phyloP scores from a whole-genome alignment of 2,329 filamentous ascomycete species.

The Fusarium aywerte region DNA sequence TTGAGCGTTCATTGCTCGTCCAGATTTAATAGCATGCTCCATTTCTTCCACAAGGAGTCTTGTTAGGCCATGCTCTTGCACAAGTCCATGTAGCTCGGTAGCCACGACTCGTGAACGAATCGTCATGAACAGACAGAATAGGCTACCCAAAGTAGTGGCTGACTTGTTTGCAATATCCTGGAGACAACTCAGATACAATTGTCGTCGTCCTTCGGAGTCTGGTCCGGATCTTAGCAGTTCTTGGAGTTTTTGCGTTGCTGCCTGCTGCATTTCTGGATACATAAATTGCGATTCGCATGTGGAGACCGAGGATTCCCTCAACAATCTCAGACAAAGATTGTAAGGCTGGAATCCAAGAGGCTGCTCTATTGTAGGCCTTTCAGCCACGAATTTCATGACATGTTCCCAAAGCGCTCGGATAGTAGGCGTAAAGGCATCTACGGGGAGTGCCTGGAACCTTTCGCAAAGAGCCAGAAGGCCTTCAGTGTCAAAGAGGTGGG shows the following conservation, averaged over 20 bases:
- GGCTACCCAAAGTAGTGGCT: slow-evolving; percentile 74
- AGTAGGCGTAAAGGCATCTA: slow-evolving; percentile 69
- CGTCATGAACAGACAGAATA: slow-evolving; percentile 69
- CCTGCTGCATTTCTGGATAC: slow-evolving; percentile 70
- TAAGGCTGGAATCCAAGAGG: slow-evolving; percentile 57
- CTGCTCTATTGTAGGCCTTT: slow-evolving; percentile 56
- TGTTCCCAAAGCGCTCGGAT: slow-evolving; percentile 71
- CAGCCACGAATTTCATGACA: slow-evolving; percentile 62
- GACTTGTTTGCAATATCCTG: slow-evolving; percentile 73
- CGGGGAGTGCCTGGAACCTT: slow-evolving; percentile 74
- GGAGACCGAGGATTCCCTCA: slow-evolving; percentile 75
- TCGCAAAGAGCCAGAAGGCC: slow-evolving; percentile 73
- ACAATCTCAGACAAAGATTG: slow-evolving; percentile 70
- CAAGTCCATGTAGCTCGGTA: slow-evolving; percentile 67
- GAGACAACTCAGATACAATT: slow-evolving; percentile 74
- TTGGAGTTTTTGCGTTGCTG: slow-evolving; percentile 70
- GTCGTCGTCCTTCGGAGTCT: slow-evolving; percentile 64
- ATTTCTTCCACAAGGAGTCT: slow-evolving; percentile 72
- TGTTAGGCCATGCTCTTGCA: slow-evolving; percentile 70
- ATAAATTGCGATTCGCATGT: slow-evolving; percentile 65
- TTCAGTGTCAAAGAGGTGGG: slow-evolving; percentile 60
- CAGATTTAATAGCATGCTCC: slow-evolving; percentile 60
- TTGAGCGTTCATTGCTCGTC: slow-evolving; percentile 52
- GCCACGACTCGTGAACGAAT: slow-evolving; percentile 56
- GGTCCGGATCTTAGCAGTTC: slow-evolving; percentile 68